Evolutionary conservation across 495 filamentous ascomycete species (phyloP).

Genomic region (Talaromyces liani): DNA sequence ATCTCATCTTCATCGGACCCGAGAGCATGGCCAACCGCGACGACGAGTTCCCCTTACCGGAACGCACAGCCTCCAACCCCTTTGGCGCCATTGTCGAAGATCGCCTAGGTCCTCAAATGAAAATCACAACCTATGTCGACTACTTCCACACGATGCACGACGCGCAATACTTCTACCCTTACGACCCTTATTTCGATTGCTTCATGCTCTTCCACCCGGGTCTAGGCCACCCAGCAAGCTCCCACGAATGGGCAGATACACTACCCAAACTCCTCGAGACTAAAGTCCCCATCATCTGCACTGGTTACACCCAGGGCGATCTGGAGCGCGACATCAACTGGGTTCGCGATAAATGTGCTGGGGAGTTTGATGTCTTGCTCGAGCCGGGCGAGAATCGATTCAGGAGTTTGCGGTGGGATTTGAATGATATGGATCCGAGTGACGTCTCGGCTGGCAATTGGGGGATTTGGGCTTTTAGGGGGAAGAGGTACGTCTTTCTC

Average conservation of each 20-base stretch:
- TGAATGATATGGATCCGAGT: slow-evolving; percentile 91
- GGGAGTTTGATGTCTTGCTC: slow-evolving; percentile 87
- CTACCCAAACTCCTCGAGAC: slow-evolving; percentile 85
- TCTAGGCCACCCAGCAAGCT: slow-evolving; percentile 84
- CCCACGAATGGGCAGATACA: slow-evolving; percentile 88
- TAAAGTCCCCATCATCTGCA: slow-evolving; percentile 87
- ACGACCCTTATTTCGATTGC: slow-evolving; percentile 95
- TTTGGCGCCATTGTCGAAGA: slow-evolving; percentile 91
- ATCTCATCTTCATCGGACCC: slow-evolving; percentile 91
- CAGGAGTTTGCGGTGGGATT: slow-evolving; percentile 90
- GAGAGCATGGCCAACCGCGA: slow-evolving; percentile 91
- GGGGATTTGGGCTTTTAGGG: slow-evolving; percentile 93
- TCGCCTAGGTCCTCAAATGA: slow-evolving; percentile 73
- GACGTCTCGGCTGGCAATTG: slow-evolving; percentile 95
- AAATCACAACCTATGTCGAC: slow-evolving; percentile 94
- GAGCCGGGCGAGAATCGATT: slow-evolving; percentile 92
- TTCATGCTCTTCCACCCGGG: slow-evolving; percentile 96
- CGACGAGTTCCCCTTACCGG: slow-evolving; percentile 81
- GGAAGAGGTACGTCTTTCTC: slow-evolving; percentile 73
- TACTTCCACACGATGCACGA: slow-evolving; percentile 97
- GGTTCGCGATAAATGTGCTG: slow-evolving; percentile 73
- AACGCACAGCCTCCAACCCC: slow-evolving; percentile 74
- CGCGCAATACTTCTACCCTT: slow-evolving; percentile 79
- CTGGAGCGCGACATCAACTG: slow-evolving; percentile 86
- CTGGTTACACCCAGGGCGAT: slow-evolving; percentile 92